Evolutionary conservation across 257 asterid species (phyloP).

Genomic region (Solanum piurae): DNA sequence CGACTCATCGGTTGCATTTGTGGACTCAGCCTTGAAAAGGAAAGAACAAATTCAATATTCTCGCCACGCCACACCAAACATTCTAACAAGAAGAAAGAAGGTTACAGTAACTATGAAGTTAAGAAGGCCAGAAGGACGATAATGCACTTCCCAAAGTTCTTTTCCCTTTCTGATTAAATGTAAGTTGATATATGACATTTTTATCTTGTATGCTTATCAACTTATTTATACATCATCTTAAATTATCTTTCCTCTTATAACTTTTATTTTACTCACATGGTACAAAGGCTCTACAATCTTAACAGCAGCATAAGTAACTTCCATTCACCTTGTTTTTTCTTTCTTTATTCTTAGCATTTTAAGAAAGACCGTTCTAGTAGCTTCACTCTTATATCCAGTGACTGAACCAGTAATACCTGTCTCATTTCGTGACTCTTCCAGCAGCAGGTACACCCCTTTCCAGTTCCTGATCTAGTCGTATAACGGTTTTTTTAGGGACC

Average conservation of each 20-base stretch:
- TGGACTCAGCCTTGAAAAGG: conserved; percentile 57
- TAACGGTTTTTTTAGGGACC: background rate
- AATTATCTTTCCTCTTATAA: background rate
- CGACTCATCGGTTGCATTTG: conserved; percentile 67
- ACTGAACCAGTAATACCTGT: background rate
- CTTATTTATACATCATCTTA: background rate
- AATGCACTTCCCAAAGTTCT: background rate
- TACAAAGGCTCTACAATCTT: background rate
- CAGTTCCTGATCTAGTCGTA: background rate
- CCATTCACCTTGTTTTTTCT: background rate
- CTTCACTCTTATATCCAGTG: background rate
- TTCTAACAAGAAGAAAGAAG: background rate
- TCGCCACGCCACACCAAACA: background rate
- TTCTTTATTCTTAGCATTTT: background rate
- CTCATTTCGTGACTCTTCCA: background rate
- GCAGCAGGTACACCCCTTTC: background rate
- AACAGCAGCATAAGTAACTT: background rate
- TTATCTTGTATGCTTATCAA: background rate
- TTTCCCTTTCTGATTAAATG: background rate
- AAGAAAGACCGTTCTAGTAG: background rate
- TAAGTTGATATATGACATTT: background rate
- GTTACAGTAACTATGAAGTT: background rate
- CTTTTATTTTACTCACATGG: background rate
- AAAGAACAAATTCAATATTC: background rate
- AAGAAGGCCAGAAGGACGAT: background rate